Percentiles rank a stretch among this genome's conserved stretches.
Conservation (phyloP, 2,329 filamentous ascomycete genomes). For the Fusarium secorum region DNA sequence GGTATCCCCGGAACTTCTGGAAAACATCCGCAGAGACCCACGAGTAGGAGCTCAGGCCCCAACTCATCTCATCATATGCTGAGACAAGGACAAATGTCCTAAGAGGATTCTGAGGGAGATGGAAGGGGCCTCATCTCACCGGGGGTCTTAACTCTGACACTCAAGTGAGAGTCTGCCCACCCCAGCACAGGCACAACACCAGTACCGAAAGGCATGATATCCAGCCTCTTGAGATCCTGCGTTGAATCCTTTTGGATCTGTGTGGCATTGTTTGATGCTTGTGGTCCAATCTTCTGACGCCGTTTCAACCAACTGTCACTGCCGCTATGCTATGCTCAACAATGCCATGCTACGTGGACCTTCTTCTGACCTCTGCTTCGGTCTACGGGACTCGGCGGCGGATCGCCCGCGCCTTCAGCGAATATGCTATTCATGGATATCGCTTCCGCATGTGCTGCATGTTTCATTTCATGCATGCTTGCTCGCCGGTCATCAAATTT, state of each 20-base stretch:
- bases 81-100: slow-evolving; percentile 26
- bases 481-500: not conserved
- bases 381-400: not conserved
- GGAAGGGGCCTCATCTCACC: slow-evolving; percentile 32
- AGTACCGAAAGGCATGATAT: not conserved
- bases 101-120: slow-evolving; percentile 36
- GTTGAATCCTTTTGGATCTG: slow-evolving; percentile 26
- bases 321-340: not conserved
- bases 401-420: slow-evolving; percentile 1
- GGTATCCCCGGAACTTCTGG: slow-evolving; percentile 23
- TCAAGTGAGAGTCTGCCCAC: not conserved
- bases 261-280: slow-evolving; percentile 12
- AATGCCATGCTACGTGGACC: slow-evolving; percentile 21
- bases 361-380: slow-evolving; percentile 14
- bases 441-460: slow-evolving; percentile 2
- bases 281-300: slow-evolving; percentile 3
- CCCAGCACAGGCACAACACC: not conserved
- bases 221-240: slow-evolving; percentile 9
- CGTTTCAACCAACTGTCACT: not conserved
- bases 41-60: slow-evolving; percentile 7
- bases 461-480: slow-evolving; percentile 28
- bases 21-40: slow-evolving; percentile 19
- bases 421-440: slow-evolving; percentile 19
- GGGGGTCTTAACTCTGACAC: not conserved
- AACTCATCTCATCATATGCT: slow-evolving; percentile 16